Percentiles rank a stretch among this genome's conserved stretches.
These are phyloP conservation scores for Vaccinium macrocarpon DNA, from an alignment of 148 eudicot genomes.

Conservation along the genomic window DNA sequence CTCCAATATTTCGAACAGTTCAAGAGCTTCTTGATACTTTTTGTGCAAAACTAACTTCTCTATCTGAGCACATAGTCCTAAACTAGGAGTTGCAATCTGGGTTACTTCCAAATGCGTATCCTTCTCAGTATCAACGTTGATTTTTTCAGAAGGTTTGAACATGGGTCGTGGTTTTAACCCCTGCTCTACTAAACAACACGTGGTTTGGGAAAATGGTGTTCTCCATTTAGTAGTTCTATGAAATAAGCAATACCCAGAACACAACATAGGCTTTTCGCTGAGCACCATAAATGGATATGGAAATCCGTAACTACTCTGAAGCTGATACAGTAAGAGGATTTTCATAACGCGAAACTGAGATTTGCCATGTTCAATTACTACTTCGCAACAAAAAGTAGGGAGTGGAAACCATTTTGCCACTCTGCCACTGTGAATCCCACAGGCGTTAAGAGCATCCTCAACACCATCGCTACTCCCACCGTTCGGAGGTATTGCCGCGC, in stretches of 20 bases:
- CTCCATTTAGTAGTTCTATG: conserved; percentile 22
- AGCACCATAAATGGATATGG: conserved; percentile 12
- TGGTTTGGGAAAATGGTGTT: conserved; percentile 25
- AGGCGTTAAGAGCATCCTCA: too few species aligned
- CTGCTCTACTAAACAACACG: conserved; percentile 41
- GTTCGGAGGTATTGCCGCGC: too few species aligned
- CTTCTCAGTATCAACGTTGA: conserved; percentile 23
- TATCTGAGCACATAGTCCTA: conserved; percentile 52
- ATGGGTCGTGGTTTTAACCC: conserved; percentile 54
- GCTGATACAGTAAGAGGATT: conserved; percentile 26
- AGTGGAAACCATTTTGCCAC: too few species aligned
- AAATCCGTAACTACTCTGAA: conserved; percentile 27
- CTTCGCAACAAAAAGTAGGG: too few species aligned
- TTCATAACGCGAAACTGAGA: conserved; percentile 36
- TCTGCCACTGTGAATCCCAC: too few species aligned
- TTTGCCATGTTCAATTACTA: conserved; percentile 36
- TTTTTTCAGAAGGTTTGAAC: conserved; percentile 32
- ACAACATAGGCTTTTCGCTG: conserved; percentile 18
- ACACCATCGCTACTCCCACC: too few species aligned
- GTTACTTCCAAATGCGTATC: conserved; percentile 13
- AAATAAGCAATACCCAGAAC: conserved; percentile 24
- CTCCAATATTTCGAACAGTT: conserved; percentile 74
- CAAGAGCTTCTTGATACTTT: conserved; percentile 65
- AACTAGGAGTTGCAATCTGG: conserved; percentile 12
- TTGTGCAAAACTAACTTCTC: conserved; percentile 51